Evolutionary conservation across 805 yeast genomes (phyloP).

Genomic region (Candida arabinofermentans): DNA sequence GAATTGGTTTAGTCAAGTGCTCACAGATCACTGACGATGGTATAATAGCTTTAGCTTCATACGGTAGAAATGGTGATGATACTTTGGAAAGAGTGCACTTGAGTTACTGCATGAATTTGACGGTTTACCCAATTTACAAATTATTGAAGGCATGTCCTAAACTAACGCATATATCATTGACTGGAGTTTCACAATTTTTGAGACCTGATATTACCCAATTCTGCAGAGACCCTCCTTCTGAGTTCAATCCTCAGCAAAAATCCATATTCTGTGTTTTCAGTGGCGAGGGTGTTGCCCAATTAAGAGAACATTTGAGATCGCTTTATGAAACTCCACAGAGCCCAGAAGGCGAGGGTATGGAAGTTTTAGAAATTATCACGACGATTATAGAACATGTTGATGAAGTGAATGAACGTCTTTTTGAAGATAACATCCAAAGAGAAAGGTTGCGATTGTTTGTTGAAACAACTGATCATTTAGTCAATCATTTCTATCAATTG

Average conservation of each 20-base stretch:
- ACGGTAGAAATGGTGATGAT: slow-evolving; percentile 57
- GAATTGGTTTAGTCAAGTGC: slow-evolving; percentile 94
- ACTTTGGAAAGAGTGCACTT: slow-evolving; percentile 90
- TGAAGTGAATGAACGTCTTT: slow-evolving; percentile 14
- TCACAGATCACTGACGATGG: slow-evolving; percentile 84
- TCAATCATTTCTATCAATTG: slow-evolving; percentile 26
- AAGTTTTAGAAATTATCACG: slow-evolving; percentile 28
- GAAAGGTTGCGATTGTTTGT: slow-evolving; percentile 27
- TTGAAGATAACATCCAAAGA: slow-evolving; percentile 17
- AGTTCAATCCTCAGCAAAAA: slow-evolving; percentile 82
- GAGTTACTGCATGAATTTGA: slow-evolving; percentile 80
- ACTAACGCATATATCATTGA: slow-evolving; percentile 83
- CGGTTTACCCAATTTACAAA: slow-evolving; percentile 71
- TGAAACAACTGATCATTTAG: slow-evolving; percentile 25
- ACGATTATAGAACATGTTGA: slow-evolving; percentile 24
- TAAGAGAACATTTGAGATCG: slow-evolving; percentile 61
- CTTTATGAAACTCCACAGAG: slow-evolving; percentile 30
- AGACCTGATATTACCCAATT: slow-evolving; percentile 79
- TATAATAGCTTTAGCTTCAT: slow-evolving; percentile 55
- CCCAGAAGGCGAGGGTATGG: slow-evolving; percentile 29
- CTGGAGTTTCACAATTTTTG: slow-evolving; percentile 89
- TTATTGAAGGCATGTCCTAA: slow-evolving; percentile 78
- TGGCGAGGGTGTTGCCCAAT: slow-evolving; percentile 78
- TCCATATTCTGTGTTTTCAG: slow-evolving; percentile 88
- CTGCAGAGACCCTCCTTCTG: slow-evolving; percentile 91